phyloP scores from a whole-genome alignment of 1,139 yeast genomes.

The Magnusiomyces suaveolens region DNA sequence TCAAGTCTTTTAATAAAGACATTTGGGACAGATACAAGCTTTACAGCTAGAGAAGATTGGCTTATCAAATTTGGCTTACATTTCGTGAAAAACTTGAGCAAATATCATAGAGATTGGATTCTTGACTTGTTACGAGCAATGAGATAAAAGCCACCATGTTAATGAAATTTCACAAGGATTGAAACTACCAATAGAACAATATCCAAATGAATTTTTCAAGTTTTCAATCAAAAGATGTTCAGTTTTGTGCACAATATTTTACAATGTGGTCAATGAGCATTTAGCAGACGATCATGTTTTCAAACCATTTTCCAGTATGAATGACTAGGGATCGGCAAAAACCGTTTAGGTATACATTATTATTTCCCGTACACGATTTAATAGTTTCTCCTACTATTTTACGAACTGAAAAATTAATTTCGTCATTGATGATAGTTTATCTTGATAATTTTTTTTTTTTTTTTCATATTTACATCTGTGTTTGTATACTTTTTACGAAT shows the following conservation, averaged over 20 bases:
- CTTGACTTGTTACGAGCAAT: conserved; percentile 83
- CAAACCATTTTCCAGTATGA: conserved; percentile 38
- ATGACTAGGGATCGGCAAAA: not conserved
- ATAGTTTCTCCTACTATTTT: not conserved
- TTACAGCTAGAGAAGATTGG: conserved; percentile 67
- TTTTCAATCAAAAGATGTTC: conserved; percentile 76
- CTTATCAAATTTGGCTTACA: conserved; percentile 55
- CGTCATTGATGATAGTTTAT: too few relatives aligned
- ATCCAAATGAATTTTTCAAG: conserved; percentile 73
- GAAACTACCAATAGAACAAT: conserved; percentile 51
- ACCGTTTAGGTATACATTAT: not conserved
- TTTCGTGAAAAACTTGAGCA: conserved; percentile 76
- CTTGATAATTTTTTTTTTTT: too few relatives aligned
- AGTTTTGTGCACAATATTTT: conserved; percentile 61
- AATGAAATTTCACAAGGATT: conserved; percentile 72
- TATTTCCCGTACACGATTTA: not conserved
- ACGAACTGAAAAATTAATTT: too few relatives aligned
- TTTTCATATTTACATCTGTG: too few relatives aligned
- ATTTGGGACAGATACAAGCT: conserved; percentile 48
- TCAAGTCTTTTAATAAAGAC: conserved; percentile 55
- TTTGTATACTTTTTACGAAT: too few relatives aligned
- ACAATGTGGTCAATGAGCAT: conserved; percentile 50
- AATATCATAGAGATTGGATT: conserved; percentile 65
- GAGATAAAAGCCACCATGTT: conserved; percentile 86
- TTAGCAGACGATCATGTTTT: conserved; percentile 55